Conservation (phyloP, 2,329 filamentous ascomycete genomes). For the Didymosphaeria variabile region DNA sequence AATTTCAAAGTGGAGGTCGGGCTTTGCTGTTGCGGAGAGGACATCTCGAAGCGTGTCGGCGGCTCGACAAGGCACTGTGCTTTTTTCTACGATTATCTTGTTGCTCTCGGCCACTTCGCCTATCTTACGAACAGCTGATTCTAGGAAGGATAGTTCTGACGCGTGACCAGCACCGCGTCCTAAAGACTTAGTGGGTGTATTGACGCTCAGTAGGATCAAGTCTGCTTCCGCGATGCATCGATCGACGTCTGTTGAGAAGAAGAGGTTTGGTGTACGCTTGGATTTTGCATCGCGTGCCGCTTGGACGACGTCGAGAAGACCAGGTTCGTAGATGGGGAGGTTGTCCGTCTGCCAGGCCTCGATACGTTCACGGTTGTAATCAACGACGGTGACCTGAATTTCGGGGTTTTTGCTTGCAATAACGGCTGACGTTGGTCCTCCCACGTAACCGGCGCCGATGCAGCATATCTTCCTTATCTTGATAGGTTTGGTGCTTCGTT, state of each 20-base stretch:
- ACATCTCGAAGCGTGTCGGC: constrained; percentile 74
- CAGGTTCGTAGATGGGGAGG: constrained; percentile 80
- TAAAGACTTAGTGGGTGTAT: constrained; percentile 78
- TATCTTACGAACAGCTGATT: constrained; percentile 73
- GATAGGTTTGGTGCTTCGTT: background rate
- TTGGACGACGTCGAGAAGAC: constrained; percentile 72
- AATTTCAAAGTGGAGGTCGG: constrained; percentile 74
- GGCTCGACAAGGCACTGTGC: constrained; percentile 79
- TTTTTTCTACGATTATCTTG: constrained; percentile 83
- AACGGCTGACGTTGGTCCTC: constrained; percentile 72
- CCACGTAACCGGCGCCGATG: constrained; percentile 8
- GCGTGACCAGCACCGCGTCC: constrained; percentile 75
- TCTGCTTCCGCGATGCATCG: constrained; percentile 72
- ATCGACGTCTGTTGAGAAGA: constrained; percentile 75
- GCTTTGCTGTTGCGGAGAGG: constrained; percentile 57
- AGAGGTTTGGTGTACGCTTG: constrained; percentile 69
- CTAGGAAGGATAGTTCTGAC: constrained; percentile 76
- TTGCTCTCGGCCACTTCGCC: constrained; percentile 71
- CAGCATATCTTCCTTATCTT: constrained; percentile 6
- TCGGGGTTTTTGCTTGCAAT: constrained; percentile 77
- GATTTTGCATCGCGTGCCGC: constrained; percentile 61
- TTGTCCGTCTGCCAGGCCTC: constrained; percentile 76
- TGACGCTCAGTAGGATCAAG: constrained; percentile 78
- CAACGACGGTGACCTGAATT: constrained; percentile 77
- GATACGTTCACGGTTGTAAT: constrained; percentile 72